Evolutionary conservation across 176 grass and related monocot genomes (phyloP).

Genomic region (Saccharum officinarum): DNA sequence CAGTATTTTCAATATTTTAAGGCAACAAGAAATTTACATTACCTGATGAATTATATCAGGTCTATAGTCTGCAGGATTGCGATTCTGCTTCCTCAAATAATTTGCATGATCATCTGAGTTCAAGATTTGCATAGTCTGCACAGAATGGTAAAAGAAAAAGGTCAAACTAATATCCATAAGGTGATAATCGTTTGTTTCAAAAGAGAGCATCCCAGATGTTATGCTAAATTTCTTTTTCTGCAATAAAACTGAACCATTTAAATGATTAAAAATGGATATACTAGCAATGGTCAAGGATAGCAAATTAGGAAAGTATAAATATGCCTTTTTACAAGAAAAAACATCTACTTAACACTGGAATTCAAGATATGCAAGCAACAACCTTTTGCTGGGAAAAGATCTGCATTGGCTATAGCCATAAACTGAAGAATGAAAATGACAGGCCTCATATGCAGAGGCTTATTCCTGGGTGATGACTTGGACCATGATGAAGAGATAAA

Average conservation of each 20-base stretch:
- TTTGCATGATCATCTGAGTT: constrained; percentile 93
- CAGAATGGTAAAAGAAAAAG: constrained; percentile 6
- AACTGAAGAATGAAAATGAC: not conserved
- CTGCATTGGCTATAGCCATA: not conserved
- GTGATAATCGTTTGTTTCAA: not conserved
- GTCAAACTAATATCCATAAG: constrained; percentile 9
- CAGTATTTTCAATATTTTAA: not conserved
- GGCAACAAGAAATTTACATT: constrained; percentile 13
- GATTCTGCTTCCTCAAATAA: constrained; percentile 85
- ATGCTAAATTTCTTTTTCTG: not conserved
- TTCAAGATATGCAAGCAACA: not conserved
- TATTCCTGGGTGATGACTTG: too few relatives aligned
- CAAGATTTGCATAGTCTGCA: constrained; percentile 85
- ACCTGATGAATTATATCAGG: constrained; percentile 99
- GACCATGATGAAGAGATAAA: too few relatives aligned
- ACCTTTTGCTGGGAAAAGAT: not conserved
- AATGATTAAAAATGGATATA: not conserved
- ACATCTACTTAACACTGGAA: not conserved
- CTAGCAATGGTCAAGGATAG: not conserved
- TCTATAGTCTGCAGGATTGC: constrained; percentile 85
- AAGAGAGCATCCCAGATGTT: not conserved
- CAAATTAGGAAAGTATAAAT: not conserved
- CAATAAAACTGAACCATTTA: not conserved
- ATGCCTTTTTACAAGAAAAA: not conserved
- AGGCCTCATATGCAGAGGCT: not conserved